Evolutionary conservation across 2,329 filamentous ascomycete species (phyloP).

Genomic region (Arthroderma sp.): DNA sequence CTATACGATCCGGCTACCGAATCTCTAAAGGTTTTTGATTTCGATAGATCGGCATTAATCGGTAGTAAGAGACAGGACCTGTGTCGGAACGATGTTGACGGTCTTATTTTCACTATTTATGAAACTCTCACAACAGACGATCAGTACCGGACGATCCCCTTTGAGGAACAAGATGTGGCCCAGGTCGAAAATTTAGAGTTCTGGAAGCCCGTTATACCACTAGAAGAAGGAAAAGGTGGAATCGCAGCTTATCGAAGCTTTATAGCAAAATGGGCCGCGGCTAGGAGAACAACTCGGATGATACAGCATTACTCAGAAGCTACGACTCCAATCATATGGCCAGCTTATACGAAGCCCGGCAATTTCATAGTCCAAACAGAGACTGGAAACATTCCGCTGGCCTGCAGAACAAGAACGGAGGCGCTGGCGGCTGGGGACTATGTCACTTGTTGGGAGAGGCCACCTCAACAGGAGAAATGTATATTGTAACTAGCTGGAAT

Average conservation of each 20-base stretch:
- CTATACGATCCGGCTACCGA: constrained; percentile 5
- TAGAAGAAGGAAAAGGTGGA: constrained; percentile 9
- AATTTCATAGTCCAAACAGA: not conserved
- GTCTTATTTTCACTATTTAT: constrained; percentile 8
- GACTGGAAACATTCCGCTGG: not conserved
- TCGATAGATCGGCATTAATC: constrained; percentile 8
- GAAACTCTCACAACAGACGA: constrained; percentile 8
- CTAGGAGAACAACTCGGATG: constrained; percentile 1
- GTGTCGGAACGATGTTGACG: constrained; percentile 5
- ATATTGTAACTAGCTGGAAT: too few species aligned
- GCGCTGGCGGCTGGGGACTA: not conserved
- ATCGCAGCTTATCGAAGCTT: constrained; percentile 1
- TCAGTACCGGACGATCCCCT: not conserved
- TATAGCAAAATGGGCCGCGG: constrained; percentile 3
- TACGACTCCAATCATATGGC: not conserved
- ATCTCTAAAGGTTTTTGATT: constrained; percentile 6
- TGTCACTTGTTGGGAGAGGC: not conserved
- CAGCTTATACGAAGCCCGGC: not conserved
- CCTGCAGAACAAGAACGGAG: not conserved
- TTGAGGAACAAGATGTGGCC: constrained; percentile 4
- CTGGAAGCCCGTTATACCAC: constrained; percentile 5
- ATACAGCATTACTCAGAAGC: constrained; percentile 9
- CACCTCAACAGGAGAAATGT: too few species aligned
- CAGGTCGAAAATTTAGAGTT: constrained; percentile 5
- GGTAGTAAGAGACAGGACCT: not conserved